phyloP scores from a whole-genome alignment of 2,329 filamentous ascomycete species.

The Alternaria sp. region DNA sequence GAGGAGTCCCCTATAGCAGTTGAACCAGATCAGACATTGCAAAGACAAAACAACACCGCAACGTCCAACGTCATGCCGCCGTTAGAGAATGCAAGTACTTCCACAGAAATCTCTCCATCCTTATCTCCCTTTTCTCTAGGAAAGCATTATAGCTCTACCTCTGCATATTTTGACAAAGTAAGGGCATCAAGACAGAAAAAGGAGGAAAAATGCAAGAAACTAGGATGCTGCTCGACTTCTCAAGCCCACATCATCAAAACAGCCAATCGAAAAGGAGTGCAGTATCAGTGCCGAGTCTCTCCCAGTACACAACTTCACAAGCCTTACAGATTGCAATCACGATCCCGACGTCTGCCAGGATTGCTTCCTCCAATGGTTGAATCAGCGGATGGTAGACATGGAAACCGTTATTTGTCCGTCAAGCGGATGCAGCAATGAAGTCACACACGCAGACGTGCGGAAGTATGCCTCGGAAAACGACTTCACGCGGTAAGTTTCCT shows the following conservation, averaged over 20 bases:
- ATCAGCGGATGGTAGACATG: neutral
- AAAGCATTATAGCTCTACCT: too few species aligned
- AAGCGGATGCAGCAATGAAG: neutral
- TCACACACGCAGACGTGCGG: slow-evolving; percentile 13
- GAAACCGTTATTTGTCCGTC: slow-evolving; percentile 8
- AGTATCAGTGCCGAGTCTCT: neutral
- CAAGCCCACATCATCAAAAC: neutral
- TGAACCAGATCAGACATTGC: too few species aligned
- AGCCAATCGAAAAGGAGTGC: neutral
- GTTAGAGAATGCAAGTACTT: too few species aligned
- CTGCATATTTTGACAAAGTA: too few species aligned
- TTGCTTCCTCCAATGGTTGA: slow-evolving; percentile 7
- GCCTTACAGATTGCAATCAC: slow-evolving; percentile 9
- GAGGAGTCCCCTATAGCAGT: too few species aligned
- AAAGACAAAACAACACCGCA: too few species aligned
- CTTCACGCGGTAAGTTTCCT: slow-evolving; percentile 2
- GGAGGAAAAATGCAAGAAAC: neutral
- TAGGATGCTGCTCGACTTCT: neutral
- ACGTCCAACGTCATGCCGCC: too few species aligned
- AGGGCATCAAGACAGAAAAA: neutral
- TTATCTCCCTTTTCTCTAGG: too few species aligned
- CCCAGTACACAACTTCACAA: neutral
- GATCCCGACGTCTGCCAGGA: neutral
- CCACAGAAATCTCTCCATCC: too few species aligned
- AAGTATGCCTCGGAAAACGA: neutral